Base-by-base conservation (phyloP, 2,329 filamentous ascomycete species). In the Colletotrichum tropicicola region DNA sequence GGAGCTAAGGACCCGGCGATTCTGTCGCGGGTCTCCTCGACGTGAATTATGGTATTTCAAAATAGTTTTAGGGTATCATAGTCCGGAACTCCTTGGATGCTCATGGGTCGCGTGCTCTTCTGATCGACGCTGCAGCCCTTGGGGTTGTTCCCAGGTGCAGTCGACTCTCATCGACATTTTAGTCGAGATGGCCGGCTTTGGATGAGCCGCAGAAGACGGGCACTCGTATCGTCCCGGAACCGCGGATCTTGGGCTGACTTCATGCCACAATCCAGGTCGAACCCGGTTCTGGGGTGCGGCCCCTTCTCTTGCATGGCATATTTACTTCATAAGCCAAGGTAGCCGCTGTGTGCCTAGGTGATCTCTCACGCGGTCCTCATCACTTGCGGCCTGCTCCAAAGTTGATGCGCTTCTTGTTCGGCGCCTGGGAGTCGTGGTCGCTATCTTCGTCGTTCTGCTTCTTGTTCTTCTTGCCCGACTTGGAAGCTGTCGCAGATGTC, bases 341-440 rank as follows among this genome's bases (percentile, higher is more conserved):
- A 35, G 12, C 43, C 4, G n/a, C n/a, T 6, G 19, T 45, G 39
- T 17, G 19, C 19, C 10, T 23, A 21, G 21, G 21, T 12, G 19
- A 25, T 25, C 12, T 25, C 17, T 15, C 19, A 15, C 7, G 43
- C 21, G n/a, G 23, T 21, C 12, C 43, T 27, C 8, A 21, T 72
- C 66, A 84, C 72, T 86, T 88, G 59, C 85, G 80, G 28, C 80
- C 79, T 1, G 84, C 83, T 15, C 86, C 86, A 73, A 89, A 88
- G 70, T 85, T 85, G 3, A 86, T 88, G 67, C 87, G 79, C 58
- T 86, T 84, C 75, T 88, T 83, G 72, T 84, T 89, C 43, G 74
- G 75, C 49, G 78, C 74, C 60, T 85, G 83, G 51, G 80, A 78
- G 59, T 90, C 87, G 21, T 82, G 85, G 75, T 90, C 88, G 75